phyloP scores from a whole-genome alignment of 495 filamentous ascomycete genomes.

The Evernia prunastri region DNA sequence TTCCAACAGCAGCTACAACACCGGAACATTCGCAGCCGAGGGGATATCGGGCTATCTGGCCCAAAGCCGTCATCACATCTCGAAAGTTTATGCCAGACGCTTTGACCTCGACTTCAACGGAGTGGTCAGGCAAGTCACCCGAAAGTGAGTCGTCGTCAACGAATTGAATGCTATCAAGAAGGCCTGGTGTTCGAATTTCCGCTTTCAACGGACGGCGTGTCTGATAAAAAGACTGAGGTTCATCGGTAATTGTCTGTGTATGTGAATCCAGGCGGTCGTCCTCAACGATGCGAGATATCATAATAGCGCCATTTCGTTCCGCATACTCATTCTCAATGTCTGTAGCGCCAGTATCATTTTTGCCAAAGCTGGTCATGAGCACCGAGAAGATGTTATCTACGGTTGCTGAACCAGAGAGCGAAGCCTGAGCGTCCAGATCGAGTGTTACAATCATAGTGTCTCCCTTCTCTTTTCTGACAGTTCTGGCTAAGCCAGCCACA shows the following conservation, averaged over 20 bases:
- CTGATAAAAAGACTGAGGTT: slow-evolving; percentile 4
- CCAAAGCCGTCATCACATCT: slow-evolving; percentile 37
- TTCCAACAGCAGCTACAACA: slow-evolving; percentile 24
- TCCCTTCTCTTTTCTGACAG: slow-evolving; percentile 13
- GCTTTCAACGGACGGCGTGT: background rate
- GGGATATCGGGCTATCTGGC: slow-evolving; percentile 31
- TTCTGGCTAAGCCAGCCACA: slow-evolving; percentile 29
- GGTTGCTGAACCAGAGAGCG: background rate
- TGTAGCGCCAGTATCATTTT: background rate
- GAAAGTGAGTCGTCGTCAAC: slow-evolving; percentile 27
- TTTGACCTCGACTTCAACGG: slow-evolving; percentile 32
- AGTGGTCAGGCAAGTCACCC: slow-evolving; percentile 24
- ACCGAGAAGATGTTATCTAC: slow-evolving; percentile 5
- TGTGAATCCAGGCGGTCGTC: background rate
- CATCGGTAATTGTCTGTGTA: background rate
- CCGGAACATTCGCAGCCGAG: slow-evolving; percentile 37
- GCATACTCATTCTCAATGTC: slow-evolving; percentile 11
- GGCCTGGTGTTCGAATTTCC: slow-evolving; percentile 20
- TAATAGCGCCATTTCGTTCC: slow-evolving; percentile 10
- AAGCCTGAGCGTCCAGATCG: slow-evolving; percentile 11
- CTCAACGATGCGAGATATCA: slow-evolving; percentile 13
- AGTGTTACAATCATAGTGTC: slow-evolving; percentile 7
- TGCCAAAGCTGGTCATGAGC: slow-evolving; percentile 2
- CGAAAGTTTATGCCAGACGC: slow-evolving; percentile 38
- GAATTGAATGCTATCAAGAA: slow-evolving; percentile 32